These are phyloP conservation scores for Saitozyma podzolica DNA, from an alignment of 768 basidiomycete species.

Conservation along the genomic window DNA sequence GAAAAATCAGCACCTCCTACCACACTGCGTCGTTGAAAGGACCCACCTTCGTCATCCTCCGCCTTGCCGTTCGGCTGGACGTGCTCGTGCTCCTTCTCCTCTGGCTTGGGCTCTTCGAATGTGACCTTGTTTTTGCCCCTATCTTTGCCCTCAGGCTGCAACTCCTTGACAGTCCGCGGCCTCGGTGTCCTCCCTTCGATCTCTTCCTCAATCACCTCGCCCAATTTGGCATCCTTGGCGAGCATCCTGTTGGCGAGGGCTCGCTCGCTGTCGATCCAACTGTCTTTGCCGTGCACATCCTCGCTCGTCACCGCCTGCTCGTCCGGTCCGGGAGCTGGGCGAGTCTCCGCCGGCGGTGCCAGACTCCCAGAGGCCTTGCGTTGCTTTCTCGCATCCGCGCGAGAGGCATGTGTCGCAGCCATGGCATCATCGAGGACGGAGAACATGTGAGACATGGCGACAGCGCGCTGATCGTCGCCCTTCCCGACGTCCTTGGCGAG, in stretches of 20 bases:
- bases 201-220: slow-evolving; percentile 4
- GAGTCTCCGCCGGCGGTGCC: too few relatives aligned
- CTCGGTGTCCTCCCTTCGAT: slow-evolving; percentile 28
- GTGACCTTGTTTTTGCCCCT: slow-evolving; percentile 43
- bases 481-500: slow-evolving; percentile 22
- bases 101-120: slow-evolving; percentile 42
- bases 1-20: slow-evolving; percentile 1
- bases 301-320: slow-evolving; percentile 9
- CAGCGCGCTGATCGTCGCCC: slow-evolving; percentile 25
- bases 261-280: slow-evolving; percentile 43
- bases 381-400: neutral
- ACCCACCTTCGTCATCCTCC: slow-evolving; percentile 37
- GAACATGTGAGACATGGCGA: slow-evolving; percentile 38
- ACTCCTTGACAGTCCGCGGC: slow-evolving; percentile 21
- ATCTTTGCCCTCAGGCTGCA: slow-evolving; percentile 15
- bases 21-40: neutral
- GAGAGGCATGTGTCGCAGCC: neutral
- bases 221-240: too few relatives aligned
- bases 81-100: slow-evolving; percentile 7
- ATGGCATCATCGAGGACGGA: slow-evolving; percentile 27
- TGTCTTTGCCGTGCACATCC: slow-evolving; percentile 31
- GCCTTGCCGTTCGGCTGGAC: slow-evolving; percentile 5
- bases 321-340: neutral
- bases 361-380: neutral
- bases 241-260: neutral